These are phyloP conservation scores for Quercus agrifolia DNA, from an alignment of 306 rosid species.

Conservation along the genomic window DNA sequence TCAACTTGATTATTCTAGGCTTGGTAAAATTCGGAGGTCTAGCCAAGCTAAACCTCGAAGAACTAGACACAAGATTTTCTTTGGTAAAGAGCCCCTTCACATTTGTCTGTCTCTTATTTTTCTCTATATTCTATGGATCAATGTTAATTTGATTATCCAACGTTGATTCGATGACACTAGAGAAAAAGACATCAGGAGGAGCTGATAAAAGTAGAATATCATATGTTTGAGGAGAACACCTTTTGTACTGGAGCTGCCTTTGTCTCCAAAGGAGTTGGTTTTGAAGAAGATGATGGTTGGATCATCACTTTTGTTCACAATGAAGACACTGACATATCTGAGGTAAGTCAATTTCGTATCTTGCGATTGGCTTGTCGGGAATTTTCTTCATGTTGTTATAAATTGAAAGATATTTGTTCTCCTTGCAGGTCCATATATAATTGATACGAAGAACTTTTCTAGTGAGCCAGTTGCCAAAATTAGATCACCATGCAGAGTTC, in stretches of 20 bases:
- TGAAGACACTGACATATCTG: constrained; percentile 40
- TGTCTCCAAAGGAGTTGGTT: constrained; percentile 23
- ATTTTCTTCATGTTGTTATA: background rate
- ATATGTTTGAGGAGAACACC: constrained; percentile 37
- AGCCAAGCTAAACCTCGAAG: constrained; percentile 40
- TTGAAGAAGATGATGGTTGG: constrained; percentile 63
- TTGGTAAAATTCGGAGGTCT: constrained; percentile 39
- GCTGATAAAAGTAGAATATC: constrained; percentile 35
- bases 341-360: constrained; percentile 12
- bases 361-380: background rate
- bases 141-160: no score
- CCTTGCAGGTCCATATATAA: constrained; percentile 22
- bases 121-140: background rate
- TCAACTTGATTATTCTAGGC: constrained; percentile 6
- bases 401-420: background rate
- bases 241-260: constrained; percentile 48
- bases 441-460: constrained; percentile 26
- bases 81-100: background rate
- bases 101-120: background rate
- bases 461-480: constrained; percentile 25
- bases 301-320: constrained; percentile 47
- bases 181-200: constrained; percentile 3
- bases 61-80: constrained; percentile 5
- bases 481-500: constrained; percentile 31
- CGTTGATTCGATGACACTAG: background rate